Evolutionary conservation across 345 rosid species (phyloP), one percentile per base, ranked within the genome.

Genomic region (Acer campestre): DNA sequence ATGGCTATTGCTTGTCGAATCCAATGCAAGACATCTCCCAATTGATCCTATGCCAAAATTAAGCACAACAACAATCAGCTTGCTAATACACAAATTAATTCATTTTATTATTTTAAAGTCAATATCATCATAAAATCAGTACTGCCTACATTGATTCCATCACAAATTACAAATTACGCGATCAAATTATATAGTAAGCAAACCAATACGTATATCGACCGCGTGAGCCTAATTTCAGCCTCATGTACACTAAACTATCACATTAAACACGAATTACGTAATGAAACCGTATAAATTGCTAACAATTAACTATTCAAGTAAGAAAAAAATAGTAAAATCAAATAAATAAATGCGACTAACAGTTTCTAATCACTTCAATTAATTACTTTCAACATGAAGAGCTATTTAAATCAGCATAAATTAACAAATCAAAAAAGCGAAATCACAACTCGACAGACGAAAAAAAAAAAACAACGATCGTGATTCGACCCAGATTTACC

Each of bases 1-100:
- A 96, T 80, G 27, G 94, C 99, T 70, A 91, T 90, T 8, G 81
- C 87, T 86, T 96, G 99, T 70, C 98, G 82, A 79, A 94, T 91
- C 99, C 99, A 96, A 82, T 96, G 99, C 88, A 96, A 84, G 64
- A 87, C 97, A 84, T 96, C 99, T 85, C 99, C 99, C 78, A 96
- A 81, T 87, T 94, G 98, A 87, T 96, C 99, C 98, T 96, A 86
- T 44, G 27, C 73, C 77, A 84, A 63, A 44, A 81, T 58, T 38
- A 73, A 27, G 4, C 49, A 71, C 20, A 38, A 5, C 23, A 29
- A 10, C 29, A 16, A 53, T 67, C 76, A 61, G 23, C 18, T 29
- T 35, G 5, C 38, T 42, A 53, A 22, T 61, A 48, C 49, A 61
- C 31, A 27, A 0, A 70, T 38, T 67, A 67, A 67, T 75, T 56